Conservation (phyloP, 1,139 yeast species). For the Hansenula lynferdii region DNA sequence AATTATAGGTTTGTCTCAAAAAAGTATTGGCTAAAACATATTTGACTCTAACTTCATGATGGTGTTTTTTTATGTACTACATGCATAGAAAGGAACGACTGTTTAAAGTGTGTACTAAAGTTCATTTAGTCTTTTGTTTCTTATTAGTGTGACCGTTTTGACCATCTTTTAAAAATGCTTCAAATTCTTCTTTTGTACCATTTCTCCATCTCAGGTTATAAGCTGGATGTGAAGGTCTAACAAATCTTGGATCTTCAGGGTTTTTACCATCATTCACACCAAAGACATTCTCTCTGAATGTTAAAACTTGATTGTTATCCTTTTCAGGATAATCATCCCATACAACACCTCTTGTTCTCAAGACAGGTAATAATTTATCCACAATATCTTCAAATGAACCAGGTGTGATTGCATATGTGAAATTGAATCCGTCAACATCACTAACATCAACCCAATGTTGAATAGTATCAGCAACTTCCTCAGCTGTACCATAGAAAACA, state of each 20-base stretch:
- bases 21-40: too few species aligned
- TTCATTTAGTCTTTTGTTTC: neutral
- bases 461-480: constrained; percentile 27
- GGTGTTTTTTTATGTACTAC: too few species aligned
- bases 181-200: neutral
- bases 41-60: too few species aligned
- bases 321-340: constrained; percentile 26
- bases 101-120: neutral
- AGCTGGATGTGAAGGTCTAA: neutral
- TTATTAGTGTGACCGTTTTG: neutral
- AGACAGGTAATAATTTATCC: constrained; percentile 27
- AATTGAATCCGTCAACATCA: constrained; percentile 31
- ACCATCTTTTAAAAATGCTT: neutral
- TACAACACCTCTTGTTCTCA: constrained; percentile 25
- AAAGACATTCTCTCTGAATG: constrained; percentile 8
- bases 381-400: constrained; percentile 29
- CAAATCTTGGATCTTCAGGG: constrained; percentile 1
- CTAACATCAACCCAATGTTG: constrained; percentile 29
- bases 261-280: constrained; percentile 1
- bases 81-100: too few species aligned
- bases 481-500: constrained; percentile 25
- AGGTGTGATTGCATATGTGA: constrained; percentile 27
- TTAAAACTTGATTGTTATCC: constrained; percentile 2
- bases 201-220: neutral
- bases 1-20: too few species aligned